Evolutionary conservation across 768 basidiomycete genomes (phyloP), one percentile per base, ranked within the genome.

Genomic region (Pleurotus salmoneostramineus): DNA sequence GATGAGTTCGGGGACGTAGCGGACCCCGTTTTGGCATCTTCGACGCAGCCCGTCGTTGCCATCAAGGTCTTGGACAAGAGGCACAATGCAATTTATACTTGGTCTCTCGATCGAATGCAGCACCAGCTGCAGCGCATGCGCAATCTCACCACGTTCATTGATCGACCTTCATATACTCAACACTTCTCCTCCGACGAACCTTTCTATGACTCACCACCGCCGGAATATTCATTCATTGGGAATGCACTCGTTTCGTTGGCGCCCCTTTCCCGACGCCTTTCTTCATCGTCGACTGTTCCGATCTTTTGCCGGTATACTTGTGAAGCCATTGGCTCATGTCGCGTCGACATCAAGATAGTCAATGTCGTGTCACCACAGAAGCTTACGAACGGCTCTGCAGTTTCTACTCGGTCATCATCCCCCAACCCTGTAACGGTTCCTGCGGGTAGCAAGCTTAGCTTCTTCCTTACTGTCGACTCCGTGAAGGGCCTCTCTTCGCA

Each of bases 311-410:
- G 91, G 34, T 96, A 95, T 66, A 97, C 95, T 1, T 83, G 93
- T 48, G 96, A 98, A 68, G 95, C 95, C 1, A 94, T 98, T 62
- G 97, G 96, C 1, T 93, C 93, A 31, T 98, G 95, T 73, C 85
- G 93, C 21, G 79, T 97, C 56, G 86, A 89, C 62, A 80, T 97
- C 71, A 91, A 87, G 72, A 81, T 93, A 45, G 81, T 89, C 62
- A 92, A 85, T 61, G 82, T 91, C 40, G 74, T 84, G 31, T 69
- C 83, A 43, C 77, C 88, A 2, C 71, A 84, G 5, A 84, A 82
- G 71, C 79, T 87, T 67, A 70, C 76, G 37, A 79, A 82, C 62
- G 77, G 81, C 51, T 92, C 91, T 1, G 71, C 78, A 45, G 73
- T 83, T 11, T 84, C 88, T 12, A 92, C 89, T 2, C 82, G 91